phyloP scores from a whole-genome alignment of 2,329 filamentous ascomycete genomes.

The Colletotrichum aenigma region DNA sequence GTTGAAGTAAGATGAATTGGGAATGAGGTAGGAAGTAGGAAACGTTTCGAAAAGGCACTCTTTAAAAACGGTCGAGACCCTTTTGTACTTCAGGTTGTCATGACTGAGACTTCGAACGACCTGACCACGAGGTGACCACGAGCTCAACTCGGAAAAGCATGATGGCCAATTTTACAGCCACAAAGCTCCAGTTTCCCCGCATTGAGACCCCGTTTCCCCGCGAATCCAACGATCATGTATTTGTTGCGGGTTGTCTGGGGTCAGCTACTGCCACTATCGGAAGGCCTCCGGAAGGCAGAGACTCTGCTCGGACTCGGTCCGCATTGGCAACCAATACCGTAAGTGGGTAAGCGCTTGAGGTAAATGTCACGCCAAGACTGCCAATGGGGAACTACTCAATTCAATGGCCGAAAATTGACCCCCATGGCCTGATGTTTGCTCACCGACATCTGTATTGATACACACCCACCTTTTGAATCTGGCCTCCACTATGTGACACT shows the following conservation, averaged over 20 bases:
- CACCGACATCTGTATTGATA: neutral
- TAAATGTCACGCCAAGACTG: neutral
- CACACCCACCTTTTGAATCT: neutral
- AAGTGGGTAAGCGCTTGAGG: neutral
- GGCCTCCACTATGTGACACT: neutral
- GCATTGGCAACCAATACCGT: neutral
- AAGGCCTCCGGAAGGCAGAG: neutral
- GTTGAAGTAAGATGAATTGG: neutral
- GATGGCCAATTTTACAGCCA: neutral
- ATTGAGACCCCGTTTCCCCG: neutral
- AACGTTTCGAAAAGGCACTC: neutral
- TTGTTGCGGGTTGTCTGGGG: conserved; percentile 4
- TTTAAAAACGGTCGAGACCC: neutral
- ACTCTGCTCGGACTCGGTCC: neutral
- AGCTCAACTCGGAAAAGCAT: neutral
- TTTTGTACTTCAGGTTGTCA: neutral
- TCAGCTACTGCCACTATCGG: neutral
- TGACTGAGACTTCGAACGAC: neutral
- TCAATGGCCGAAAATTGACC: neutral
- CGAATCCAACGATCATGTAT: neutral
- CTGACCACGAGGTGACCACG: neutral
- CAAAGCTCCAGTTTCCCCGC: neutral
- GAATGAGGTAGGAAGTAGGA: neutral
- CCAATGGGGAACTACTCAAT: neutral
- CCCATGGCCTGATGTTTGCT: neutral